These are phyloP conservation scores for Cardamine resedifolia DNA, from an alignment of 345 rosid species.

Conservation along the genomic window DNA sequence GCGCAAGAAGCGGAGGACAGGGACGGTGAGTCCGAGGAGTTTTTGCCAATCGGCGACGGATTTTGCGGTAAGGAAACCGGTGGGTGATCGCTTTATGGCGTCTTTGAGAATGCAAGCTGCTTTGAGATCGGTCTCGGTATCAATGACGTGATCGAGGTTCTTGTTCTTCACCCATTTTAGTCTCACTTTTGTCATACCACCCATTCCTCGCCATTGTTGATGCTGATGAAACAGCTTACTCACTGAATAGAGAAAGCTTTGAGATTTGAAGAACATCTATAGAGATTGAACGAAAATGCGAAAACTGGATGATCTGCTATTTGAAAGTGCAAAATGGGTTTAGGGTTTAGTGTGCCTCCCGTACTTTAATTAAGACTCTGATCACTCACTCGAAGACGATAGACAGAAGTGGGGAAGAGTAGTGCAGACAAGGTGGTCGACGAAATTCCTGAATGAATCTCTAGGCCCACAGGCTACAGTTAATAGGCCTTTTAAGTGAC, in stretches of 20 bases:
- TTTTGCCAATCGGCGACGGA: conserved; percentile 91
- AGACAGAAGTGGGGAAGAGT: not conserved
- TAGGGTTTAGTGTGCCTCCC: conserved; percentile 10
- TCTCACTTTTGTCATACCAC: conserved; percentile 67
- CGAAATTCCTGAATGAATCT: conserved; percentile 22
- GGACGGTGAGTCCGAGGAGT: conserved; percentile 92
- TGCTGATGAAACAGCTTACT: conserved; percentile 38
- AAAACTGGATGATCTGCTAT: not conserved
- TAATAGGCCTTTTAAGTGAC: conserved; percentile 27
- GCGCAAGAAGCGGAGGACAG: conserved; percentile 89
- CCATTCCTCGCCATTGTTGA: conserved; percentile 55
- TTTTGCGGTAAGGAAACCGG: conserved; percentile 86
- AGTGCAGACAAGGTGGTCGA: conserved; percentile 31
- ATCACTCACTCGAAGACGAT: not conserved
- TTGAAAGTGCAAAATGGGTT: not conserved
- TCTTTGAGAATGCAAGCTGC: conserved; percentile 92
- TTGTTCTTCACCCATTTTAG: conserved; percentile 93
- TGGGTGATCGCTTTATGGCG: conserved; percentile 83
- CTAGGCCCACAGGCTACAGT: conserved; percentile 28
- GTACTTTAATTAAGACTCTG: not conserved
- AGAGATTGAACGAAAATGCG: not conserved
- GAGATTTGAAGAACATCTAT: conserved; percentile 36
- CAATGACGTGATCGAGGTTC: conserved; percentile 78
- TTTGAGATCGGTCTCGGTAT: conserved; percentile 82
- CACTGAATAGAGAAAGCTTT: conserved; percentile 29